Base-by-base conservation (phyloP, 2,329 filamentous ascomycete species). In the Aspergillus sp. region DNA sequence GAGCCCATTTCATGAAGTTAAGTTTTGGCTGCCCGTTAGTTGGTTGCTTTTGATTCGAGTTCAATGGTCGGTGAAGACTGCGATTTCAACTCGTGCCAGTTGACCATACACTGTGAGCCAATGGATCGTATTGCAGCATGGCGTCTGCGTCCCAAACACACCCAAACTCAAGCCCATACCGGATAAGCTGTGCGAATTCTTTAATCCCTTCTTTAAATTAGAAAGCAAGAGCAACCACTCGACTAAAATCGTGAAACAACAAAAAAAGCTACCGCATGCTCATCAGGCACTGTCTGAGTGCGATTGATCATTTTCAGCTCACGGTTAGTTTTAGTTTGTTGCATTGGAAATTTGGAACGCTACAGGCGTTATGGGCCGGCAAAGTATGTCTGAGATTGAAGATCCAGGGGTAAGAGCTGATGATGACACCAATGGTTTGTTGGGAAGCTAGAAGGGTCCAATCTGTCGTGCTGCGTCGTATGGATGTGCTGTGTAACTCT, bases 401-500 rank as follows among this genome's bases (percentile, higher is more conserved):
- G 42, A 53, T 53, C 42, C 42, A 48, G 42, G 51, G 42, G 42
- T 47, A 39, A 41, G 34, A 15, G 34, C 3, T 34, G 47, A 17
- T 32, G 17, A 9, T 26, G 38, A 30, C n/a, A n/a, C 39, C 41
- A 39, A 47, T 39, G 20, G 22, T 22, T 48, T 36, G 22, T 20
- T 5, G 34, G 36, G n/a, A 32, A 49, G 48, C 48, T 24, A 59
- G 55, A 45, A 55, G 47, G 47, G 57, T 52, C 47, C 42, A 48
- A 45, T 50, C 55, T 55, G 58, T 44, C 20, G 48, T 56, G 47
- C 45, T 49, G 58, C 53, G 38, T 60, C 17, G 54, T 41, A 53
- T 60, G 44, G 41, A 24, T 17, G 57, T 45, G 24, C 42, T 51
- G 61, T 63, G 44, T 56, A 43, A 63, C 57, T 4, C 41, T n/a